Conservation (phyloP, 2,329 filamentous ascomycete genomes). For the Monosporascus sp. region DNA sequence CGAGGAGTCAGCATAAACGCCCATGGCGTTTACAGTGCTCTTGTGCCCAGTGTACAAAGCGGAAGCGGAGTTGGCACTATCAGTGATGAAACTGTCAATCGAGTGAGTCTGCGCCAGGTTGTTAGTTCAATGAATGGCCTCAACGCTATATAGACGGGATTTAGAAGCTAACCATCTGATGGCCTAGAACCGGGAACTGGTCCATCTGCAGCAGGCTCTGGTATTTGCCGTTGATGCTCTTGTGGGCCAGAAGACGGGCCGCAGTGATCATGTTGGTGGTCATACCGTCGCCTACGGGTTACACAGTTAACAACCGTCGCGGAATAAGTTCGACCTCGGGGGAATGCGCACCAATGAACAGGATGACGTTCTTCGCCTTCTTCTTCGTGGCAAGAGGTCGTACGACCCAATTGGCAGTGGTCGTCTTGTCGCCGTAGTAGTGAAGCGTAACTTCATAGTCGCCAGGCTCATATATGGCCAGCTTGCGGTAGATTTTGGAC, state of each 20-base stretch:
- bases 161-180: slow-evolving; percentile 59
- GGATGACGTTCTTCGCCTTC: slow-evolving; percentile 78
- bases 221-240: slow-evolving; percentile 80
- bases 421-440: slow-evolving; percentile 69
- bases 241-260: slow-evolving; percentile 74
- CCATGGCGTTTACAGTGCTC: slow-evolving; percentile 75
- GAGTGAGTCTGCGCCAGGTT: slow-evolving; percentile 58
- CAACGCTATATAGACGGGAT: neutral
- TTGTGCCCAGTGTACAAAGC: slow-evolving; percentile 82
- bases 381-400: slow-evolving; percentile 63
- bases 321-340: neutral
- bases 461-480: slow-evolving; percentile 73
- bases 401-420: slow-evolving; percentile 71
- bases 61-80: slow-evolving; percentile 79
- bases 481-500: slow-evolving; percentile 69
- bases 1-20: slow-evolving; percentile 75
- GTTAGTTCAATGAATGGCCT: neutral
- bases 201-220: slow-evolving; percentile 71
- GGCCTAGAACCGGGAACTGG: slow-evolving; percentile 77
- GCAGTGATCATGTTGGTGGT: slow-evolving; percentile 77
- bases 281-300: slow-evolving; percentile 48
- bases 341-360: slow-evolving; percentile 65
- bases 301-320: neutral
- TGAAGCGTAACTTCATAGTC: slow-evolving; percentile 70
- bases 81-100: slow-evolving; percentile 79